Evolutionary conservation across 1,284 basidiomycete genomes (phyloP).

Genomic region (Porogramme epimiltina): DNA sequence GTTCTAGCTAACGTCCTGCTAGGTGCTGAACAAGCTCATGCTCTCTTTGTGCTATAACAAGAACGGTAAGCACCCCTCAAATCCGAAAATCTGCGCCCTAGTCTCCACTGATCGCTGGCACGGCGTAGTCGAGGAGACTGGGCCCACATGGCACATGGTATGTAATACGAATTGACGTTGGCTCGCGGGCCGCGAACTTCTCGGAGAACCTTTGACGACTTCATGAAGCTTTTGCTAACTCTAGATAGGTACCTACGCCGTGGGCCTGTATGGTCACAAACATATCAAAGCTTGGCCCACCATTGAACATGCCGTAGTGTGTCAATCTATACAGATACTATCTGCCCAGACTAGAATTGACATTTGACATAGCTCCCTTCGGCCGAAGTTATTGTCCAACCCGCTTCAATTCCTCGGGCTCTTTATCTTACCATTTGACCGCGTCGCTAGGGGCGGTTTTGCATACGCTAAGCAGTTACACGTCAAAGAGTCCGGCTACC

Average conservation of each 20-base stretch:
- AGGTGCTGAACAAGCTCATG: conserved; percentile 22
- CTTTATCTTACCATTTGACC: neutral
- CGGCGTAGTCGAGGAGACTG: conserved; percentile 4
- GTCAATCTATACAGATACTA: neutral
- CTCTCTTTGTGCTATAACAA: conserved; percentile 24
- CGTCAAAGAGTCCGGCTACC: conserved; percentile 40
- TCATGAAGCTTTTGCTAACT: conserved; percentile 25
- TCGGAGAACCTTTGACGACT: neutral
- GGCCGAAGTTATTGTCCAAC: neutral
- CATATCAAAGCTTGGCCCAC: conserved; percentile 25
- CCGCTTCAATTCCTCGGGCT: neutral
- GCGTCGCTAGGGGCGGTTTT: neutral
- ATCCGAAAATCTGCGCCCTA: neutral
- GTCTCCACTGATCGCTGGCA: neutral
- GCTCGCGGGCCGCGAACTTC: no score
- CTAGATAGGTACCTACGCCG: conserved; percentile 30
- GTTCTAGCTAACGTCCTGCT: no score
- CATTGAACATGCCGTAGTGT: conserved; percentile 9
- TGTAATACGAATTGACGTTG: neutral
- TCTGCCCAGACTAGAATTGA: no score
- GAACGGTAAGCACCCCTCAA: conserved; percentile 15
- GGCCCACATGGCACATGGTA: neutral
- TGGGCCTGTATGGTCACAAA: conserved; percentile 14
- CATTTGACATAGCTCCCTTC: no score
- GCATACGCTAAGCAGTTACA: neutral